These are phyloP conservation scores for Cubamyces sp. DNA, from an alignment of 768 basidiomycete species.

Conservation along the genomic window DNA sequence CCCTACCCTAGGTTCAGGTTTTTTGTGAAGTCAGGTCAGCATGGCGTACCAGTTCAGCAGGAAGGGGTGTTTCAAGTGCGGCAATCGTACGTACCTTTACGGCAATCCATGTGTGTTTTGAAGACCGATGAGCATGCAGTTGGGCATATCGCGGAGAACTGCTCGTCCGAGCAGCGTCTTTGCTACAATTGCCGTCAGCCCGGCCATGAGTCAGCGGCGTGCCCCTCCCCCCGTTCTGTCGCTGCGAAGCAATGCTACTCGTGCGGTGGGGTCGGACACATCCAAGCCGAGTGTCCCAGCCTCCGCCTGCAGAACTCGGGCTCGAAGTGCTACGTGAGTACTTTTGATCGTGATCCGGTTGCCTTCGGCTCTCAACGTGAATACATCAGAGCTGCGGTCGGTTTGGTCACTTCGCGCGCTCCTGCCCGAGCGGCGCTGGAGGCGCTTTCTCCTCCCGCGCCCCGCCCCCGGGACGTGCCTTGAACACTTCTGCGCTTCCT, in stretches of 20 bases:
- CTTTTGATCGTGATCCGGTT: not conserved
- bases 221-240: slow-evolving; percentile 81
- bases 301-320: slow-evolving; percentile 68
- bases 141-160: slow-evolving; percentile 93
- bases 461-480: slow-evolving; percentile 72
- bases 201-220: slow-evolving; percentile 91
- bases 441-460: slow-evolving; percentile 64
- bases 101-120: slow-evolving; percentile 12
- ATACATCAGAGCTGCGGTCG: slow-evolving; percentile 67
- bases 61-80: slow-evolving; percentile 94
- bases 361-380: not conserved
- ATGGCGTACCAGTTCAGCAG: slow-evolving; percentile 86
- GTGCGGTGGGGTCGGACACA: slow-evolving; percentile 91
- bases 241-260: slow-evolving; percentile 91
- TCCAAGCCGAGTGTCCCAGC: slow-evolving; percentile 86
- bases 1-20: slow-evolving; percentile 28
- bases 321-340: slow-evolving; percentile 84
- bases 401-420: slow-evolving; percentile 80
- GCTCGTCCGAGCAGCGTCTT: slow-evolving; percentile 83
- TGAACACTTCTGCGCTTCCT: slow-evolving; percentile 77
- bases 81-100: slow-evolving; percentile 67
- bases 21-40: slow-evolving; percentile 47
- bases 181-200: slow-evolving; percentile 96
- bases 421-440: slow-evolving; percentile 60
- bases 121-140: slow-evolving; percentile 47